These are phyloP conservation scores for Periconia sp. DNA, from an alignment of 2,329 filamentous ascomycete species.

Conservation along the genomic window DNA sequence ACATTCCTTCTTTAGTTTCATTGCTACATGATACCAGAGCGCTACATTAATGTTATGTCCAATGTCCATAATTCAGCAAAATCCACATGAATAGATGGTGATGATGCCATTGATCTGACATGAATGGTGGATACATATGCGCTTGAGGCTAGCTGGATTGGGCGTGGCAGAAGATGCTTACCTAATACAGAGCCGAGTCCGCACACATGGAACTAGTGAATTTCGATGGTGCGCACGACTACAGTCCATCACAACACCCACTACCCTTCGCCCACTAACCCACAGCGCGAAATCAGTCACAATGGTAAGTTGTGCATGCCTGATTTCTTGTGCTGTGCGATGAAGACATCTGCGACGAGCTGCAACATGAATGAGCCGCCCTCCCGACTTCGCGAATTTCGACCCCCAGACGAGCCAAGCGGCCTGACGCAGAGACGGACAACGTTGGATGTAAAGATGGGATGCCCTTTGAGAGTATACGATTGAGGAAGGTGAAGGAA, in stretches of 20 bases:
- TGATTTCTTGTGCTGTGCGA: background rate
- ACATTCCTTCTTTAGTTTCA: slow-evolving; percentile 1
- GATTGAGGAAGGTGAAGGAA: background rate
- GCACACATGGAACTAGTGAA: slow-evolving; percentile 29
- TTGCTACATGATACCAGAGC: slow-evolving; percentile 30
- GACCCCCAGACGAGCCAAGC: background rate
- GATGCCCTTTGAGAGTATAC: background rate
- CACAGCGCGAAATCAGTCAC: slow-evolving; percentile 43
- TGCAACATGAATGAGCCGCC: slow-evolving; percentile 33
- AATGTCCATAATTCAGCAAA: no score
- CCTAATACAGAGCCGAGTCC: slow-evolving; percentile 31
- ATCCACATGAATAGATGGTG: no score
- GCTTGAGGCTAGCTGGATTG: background rate
- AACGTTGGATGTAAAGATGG: background rate
- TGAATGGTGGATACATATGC: background rate
- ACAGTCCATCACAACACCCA: slow-evolving; percentile 34
- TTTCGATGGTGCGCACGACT: slow-evolving; percentile 20
- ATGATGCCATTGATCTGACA: background rate
- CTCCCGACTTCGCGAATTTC: slow-evolving; percentile 1
- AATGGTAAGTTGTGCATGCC: slow-evolving; percentile 39
- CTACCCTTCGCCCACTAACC: slow-evolving; percentile 38
- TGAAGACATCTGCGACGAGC: slow-evolving; percentile 8
- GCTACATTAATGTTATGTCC: slow-evolving; percentile 12
- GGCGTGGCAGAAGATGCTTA: slow-evolving; percentile 13
- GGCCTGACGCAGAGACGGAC: background rate